A percentile compares a stretch with the other conserved stretches of the same genome.
These are phyloP conservation scores for Plasmodium ovale DNA, from an alignment of 169 alveolate species.

Conservation along the genomic window DNA sequence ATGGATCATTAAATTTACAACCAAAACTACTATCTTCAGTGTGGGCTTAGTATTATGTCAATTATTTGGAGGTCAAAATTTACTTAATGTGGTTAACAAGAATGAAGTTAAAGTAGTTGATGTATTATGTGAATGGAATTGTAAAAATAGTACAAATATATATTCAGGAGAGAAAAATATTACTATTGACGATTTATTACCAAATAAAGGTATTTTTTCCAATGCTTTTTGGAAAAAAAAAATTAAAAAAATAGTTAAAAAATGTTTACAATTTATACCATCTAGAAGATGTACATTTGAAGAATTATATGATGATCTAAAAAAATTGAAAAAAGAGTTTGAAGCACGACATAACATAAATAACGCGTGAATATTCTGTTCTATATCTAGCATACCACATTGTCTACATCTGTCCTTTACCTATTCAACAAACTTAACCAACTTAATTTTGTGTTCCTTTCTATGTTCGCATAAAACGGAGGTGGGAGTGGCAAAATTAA, in stretches of 20 bases:
- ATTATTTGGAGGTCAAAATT: slow-evolving; percentile 81
- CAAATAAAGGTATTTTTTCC: slow-evolving; percentile 79
- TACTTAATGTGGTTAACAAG: slow-evolving; percentile 75
- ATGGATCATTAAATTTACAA: slow-evolving; percentile 79
- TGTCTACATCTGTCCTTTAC: too few species aligned
- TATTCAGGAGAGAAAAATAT: slow-evolving; percentile 65
- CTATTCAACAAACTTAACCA: too few species aligned
- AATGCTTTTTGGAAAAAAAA: slow-evolving; percentile 76
- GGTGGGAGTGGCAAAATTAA: too few species aligned
- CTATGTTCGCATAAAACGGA: too few species aligned
- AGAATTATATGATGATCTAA: slow-evolving; percentile 63
- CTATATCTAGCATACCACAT: too few species aligned
- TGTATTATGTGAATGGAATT: slow-evolving; percentile 84
- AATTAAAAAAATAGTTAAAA: slow-evolving; percentile 64
- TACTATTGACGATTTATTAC: slow-evolving; percentile 77
- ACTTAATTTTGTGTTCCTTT: background rate
- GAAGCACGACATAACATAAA: slow-evolving; percentile 39
- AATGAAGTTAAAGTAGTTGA: slow-evolving; percentile 82
- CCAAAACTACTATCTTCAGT: slow-evolving; percentile 78
- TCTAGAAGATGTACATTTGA: slow-evolving; percentile 76
- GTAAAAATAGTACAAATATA: slow-evolving; percentile 66
- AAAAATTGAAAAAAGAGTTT: slow-evolving; percentile 36
- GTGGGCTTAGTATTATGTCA: slow-evolving; percentile 81
- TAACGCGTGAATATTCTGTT: background rate
- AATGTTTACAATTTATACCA: slow-evolving; percentile 80